phyloP scores from a whole-genome alignment of 2,329 filamentous ascomycete genomes.

The Hypoxylon sp. region DNA sequence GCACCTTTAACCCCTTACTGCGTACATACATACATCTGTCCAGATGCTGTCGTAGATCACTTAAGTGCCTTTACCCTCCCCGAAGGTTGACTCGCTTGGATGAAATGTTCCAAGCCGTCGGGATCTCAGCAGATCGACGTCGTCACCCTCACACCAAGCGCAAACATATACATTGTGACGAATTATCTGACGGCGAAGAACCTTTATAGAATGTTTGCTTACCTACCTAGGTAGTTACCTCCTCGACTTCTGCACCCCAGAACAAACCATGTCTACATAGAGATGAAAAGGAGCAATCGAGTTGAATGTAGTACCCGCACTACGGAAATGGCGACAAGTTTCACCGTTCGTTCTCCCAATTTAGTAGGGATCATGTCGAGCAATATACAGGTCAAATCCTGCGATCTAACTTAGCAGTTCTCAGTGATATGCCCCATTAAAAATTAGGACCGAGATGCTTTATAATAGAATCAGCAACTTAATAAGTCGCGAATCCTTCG shows the following conservation, averaged over 20 bases:
- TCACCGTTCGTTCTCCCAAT: conserved; percentile 2
- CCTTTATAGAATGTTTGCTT: conserved; percentile 20
- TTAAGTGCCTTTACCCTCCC: conserved; percentile 26
- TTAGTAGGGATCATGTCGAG: conserved; percentile 3
- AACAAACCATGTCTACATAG: conserved; percentile 6
- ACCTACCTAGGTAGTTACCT: neutral
- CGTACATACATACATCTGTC: conserved; percentile 28
- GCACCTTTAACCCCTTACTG: conserved; percentile 34
- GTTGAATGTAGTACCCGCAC: neutral
- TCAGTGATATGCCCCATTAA: conserved; percentile 8
- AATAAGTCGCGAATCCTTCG: conserved; percentile 27
- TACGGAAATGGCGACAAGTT: neutral
- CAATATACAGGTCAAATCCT: conserved; percentile 17
- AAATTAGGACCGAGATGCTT: conserved; percentile 13
- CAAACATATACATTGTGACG: conserved; percentile 17
- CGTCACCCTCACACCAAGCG: conserved; percentile 17
- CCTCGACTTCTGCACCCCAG: neutral
- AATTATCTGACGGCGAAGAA: conserved; percentile 12
- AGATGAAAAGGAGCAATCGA: neutral
- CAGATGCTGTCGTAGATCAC: conserved; percentile 36
- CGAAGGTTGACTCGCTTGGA: conserved; percentile 37
- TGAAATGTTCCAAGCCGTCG: conserved; percentile 44
- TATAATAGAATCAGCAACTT: conserved; percentile 15
- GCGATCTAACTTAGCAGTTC: conserved; percentile 7
- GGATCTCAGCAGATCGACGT: conserved; percentile 35